These are phyloP conservation scores for Xerocomellus amylosporus DNA, from an alignment of 768 basidiomycete species.

Conservation along the genomic window DNA sequence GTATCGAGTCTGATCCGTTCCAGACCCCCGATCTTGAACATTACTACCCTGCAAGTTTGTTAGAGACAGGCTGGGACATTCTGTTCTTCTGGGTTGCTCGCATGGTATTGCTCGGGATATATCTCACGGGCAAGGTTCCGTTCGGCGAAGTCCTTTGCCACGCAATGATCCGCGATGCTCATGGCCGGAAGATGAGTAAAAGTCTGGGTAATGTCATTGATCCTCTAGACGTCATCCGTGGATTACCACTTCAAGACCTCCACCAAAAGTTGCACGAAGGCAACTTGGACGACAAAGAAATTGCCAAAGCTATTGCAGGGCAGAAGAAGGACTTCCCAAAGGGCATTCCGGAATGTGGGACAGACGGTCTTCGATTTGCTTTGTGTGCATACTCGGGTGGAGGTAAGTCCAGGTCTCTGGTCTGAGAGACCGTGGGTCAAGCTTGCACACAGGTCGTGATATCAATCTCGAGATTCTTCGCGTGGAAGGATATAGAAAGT, in stretches of 20 bases:
- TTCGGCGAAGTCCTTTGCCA: conserved; percentile 97
- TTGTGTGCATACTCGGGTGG: conserved; percentile 92
- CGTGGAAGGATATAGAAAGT: conserved; percentile 98
- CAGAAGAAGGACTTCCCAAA: conserved; percentile 99
- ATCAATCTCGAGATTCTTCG: conserved; percentile 95
- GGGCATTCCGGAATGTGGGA: conserved; percentile 98
- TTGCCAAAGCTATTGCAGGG: conserved; percentile 83
- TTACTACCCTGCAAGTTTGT: conserved; percentile 87
- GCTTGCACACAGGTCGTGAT: conserved; percentile 68
- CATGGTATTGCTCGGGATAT: conserved; percentile 91
- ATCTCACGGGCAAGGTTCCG: conserved; percentile 87
- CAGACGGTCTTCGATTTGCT: conserved; percentile 93
- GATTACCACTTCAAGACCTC: conserved; percentile 71
- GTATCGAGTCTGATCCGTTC: not conserved
- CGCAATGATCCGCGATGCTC: conserved; percentile 98
- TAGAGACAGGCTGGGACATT: conserved; percentile 99
- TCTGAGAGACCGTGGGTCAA: not conserved
- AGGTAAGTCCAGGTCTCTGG: conserved; percentile 43
- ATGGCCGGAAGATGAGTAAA: conserved; percentile 99
- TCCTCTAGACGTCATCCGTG: conserved; percentile 92
- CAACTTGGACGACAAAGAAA: conserved; percentile 92
- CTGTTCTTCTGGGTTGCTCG: conserved; percentile 99
- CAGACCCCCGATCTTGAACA: conserved; percentile 73
- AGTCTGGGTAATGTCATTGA: conserved; percentile 97
- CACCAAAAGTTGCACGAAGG: conserved; percentile 87